Evolutionary conservation across 441 rosid genomes (phyloP).

Genomic region (Eugenia klotzschiana): DNA sequence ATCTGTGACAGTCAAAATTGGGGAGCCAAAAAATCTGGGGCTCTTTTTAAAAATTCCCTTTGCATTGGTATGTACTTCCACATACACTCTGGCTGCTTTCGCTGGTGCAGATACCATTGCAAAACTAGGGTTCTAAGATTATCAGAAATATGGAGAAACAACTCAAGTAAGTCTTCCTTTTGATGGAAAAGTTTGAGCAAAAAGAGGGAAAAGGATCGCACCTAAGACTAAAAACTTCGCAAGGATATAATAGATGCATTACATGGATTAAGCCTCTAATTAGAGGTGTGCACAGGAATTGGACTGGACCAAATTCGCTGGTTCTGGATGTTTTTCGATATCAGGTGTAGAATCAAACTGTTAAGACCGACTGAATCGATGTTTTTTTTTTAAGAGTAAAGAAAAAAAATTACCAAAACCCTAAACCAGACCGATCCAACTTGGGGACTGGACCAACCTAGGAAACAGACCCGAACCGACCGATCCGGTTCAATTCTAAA

Average conservation of each 20-base stretch:
- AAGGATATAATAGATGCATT: neutral
- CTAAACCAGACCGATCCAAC: too few relatives aligned
- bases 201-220: neutral
- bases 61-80: neutral
- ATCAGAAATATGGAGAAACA: neutral
- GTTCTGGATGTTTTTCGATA: too few relatives aligned
- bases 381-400: too few relatives aligned
- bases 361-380: too few relatives aligned
- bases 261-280: neutral
- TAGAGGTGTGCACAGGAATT: too few relatives aligned
- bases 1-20: neutral
- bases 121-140: neutral
- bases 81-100: neutral
- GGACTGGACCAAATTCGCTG: too few relatives aligned
- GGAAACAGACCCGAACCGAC: too few relatives aligned
- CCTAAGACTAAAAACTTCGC: neutral
- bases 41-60: neutral
- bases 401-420: too few relatives aligned
- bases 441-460: too few relatives aligned
- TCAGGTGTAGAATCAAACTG: too few relatives aligned
- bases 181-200: neutral
- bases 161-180: neutral
- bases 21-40: neutral
- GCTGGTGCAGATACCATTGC: neutral
- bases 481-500: too few relatives aligned